These are phyloP conservation scores for Beta macrorhiza DNA, from an alignment of 179 eudicot genomes.

Conservation along the genomic window DNA sequence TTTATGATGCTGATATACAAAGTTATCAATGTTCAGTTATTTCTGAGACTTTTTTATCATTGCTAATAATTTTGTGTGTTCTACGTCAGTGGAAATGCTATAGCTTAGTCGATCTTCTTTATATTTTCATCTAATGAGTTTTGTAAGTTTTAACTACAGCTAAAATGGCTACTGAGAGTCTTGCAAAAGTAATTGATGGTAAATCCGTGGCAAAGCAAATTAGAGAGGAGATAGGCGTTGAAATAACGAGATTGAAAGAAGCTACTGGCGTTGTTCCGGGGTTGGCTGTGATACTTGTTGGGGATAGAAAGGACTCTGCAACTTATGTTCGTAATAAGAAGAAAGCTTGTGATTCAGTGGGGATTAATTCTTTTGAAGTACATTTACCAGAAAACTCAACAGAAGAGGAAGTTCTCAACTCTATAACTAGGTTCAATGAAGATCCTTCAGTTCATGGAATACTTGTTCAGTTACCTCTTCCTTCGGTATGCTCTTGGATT, in stretches of 20 bases:
- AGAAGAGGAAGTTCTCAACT: slow-evolving; percentile 71
- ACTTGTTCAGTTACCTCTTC: slow-evolving; percentile 91
- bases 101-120: background rate
- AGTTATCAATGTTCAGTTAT: background rate
- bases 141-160: slow-evolving; percentile 34
- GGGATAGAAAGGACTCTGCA: slow-evolving; percentile 87
- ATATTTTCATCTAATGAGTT: background rate
- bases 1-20: background rate
- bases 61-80: background rate
- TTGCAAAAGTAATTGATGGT: slow-evolving; percentile 80
- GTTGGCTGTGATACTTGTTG: slow-evolving; percentile 87
- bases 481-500: slow-evolving; percentile 56
- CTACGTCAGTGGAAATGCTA: too few relatives aligned
- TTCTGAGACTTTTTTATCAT: background rate
- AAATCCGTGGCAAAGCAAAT: slow-evolving; percentile 68
- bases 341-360: slow-evolving; percentile 83
- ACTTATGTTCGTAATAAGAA: slow-evolving; percentile 90
- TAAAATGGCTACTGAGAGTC: slow-evolving; percentile 44
- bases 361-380: slow-evolving; percentile 78
- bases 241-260: slow-evolving; percentile 77
- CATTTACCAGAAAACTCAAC: slow-evolving; percentile 62
- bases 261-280: slow-evolving; percentile 78
- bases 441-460: slow-evolving; percentile 83
- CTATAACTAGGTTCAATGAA: slow-evolving; percentile 68
- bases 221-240: slow-evolving; percentile 70